Evolutionary conservation across 331 rosid genomes (phyloP).

Genomic region (Quercus tomentella): DNA sequence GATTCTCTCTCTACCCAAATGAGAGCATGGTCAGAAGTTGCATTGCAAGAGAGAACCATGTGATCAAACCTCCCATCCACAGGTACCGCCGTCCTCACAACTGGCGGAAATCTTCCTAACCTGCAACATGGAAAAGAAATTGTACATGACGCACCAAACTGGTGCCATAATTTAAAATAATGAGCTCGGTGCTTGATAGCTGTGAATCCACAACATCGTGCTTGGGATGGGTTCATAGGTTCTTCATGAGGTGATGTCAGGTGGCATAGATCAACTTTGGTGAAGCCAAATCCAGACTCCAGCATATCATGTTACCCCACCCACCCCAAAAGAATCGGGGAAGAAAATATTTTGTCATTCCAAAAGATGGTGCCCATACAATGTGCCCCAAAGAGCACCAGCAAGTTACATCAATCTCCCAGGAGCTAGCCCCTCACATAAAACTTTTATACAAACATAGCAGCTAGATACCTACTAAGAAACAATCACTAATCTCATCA

Average conservation of each 20-base stretch:
- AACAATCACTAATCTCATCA: not conserved
- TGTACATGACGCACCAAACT: not conserved
- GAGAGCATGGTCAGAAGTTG: constrained; percentile 86
- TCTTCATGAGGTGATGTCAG: not conserved
- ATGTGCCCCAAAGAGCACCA: not conserved
- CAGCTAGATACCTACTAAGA: not conserved
- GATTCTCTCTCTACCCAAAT: constrained; percentile 96
- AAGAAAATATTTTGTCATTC: not conserved
- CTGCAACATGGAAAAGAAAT: constrained; percentile 32
- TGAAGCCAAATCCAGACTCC: not conserved
- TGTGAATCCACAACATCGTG: not conserved
- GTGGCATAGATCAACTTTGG: not conserved
- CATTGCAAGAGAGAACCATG: constrained; percentile 88
- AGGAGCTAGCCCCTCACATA: not conserved
- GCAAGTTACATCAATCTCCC: not conserved
- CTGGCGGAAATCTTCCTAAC: constrained; percentile 83
- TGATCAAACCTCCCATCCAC: constrained; percentile 96
- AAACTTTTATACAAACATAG: not conserved
- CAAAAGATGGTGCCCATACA: not conserved
- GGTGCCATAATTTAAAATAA: not conserved
- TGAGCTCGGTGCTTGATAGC: not conserved
- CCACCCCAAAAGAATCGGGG: not conserved
- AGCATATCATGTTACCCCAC: not conserved
- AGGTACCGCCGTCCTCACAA: constrained; percentile 88
- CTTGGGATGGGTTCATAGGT: not conserved